Evolutionary conservation across 2,329 filamentous ascomycete genomes (phyloP), one percentile per base, ranked within the genome.

Genomic region (Hymenoscyphus linearis): DNA sequence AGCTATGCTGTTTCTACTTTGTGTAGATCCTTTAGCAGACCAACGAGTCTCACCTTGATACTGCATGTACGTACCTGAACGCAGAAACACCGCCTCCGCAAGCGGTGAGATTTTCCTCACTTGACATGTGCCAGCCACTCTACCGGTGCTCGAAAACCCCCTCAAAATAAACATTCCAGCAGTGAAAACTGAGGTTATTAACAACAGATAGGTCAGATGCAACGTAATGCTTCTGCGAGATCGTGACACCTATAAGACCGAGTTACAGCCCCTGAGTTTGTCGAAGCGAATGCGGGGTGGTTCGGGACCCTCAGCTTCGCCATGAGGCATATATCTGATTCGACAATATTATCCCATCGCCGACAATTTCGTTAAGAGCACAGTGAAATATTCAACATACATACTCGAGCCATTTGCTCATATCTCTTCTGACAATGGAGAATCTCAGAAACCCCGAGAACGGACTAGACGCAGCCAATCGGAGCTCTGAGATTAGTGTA

Each of bases 291-390:
- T 56, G 54, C 52, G 52, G 54, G 22, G 55, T 37, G 6, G 13
- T 57, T 35, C 16, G 2, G 5, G n/a, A n/a, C 14, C 37, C 37
- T n/a, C 37, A 40, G 14, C 36, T 36, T 36, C 35, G 16, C 26
- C 13, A 18, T 57, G 55, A 57, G 55, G 55, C 37, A 57, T 57
- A 50, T 50, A 57, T 57, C 25, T 57, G 26, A 57, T 57, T 57
- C 25, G 55, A 34, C 36, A 14, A 22, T 37, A 57, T 57, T 47
- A 57, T 25, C 10, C n/a, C 18, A 25, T 50, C 22, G 18, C 22
- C 18, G n/a, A 31, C 7, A 18, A 40, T 40, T 14, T 40, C 7
- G 16, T 44, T 44, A n/a, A 4, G 6, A 40, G 6, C 14, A 16
- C 13, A n/a, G 37, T 7, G 37, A 6, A 16, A 44, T 44, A n/a